Percentiles rank a stretch among this genome's conserved stretches.
These are phyloP conservation scores for Glomus cerebriforme DNA, from an alignment of 192 early-diverging fungal genomes.

Conservation along the genomic window DNA sequence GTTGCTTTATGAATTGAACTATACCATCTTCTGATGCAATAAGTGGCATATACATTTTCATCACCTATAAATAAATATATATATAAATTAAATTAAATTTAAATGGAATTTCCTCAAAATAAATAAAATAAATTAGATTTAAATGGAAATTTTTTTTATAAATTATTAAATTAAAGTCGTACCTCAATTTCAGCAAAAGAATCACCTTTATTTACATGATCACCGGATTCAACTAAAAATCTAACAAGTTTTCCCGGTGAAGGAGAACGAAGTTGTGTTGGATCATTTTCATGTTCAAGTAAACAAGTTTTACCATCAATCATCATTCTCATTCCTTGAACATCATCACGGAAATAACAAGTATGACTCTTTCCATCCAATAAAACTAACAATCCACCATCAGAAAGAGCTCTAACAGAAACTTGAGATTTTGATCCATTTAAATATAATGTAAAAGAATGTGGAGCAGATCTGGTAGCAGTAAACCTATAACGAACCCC, in stretches of 20 bases:
- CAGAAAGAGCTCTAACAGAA: constrained; percentile 81
- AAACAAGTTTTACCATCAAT: constrained; percentile 90
- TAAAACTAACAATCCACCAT: constrained; percentile 89
- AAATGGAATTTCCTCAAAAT: neutral
- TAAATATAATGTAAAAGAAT: constrained; percentile 76
- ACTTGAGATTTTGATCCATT: constrained; percentile 85
- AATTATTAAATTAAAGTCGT: neutral
- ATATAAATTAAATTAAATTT: neutral
- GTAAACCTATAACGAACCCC: constrained; percentile 90
- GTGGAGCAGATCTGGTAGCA: constrained; percentile 77
- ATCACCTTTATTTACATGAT: constrained; percentile 85
- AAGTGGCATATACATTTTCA: constrained; percentile 99
- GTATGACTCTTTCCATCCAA: constrained; percentile 91
- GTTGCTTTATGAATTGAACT: constrained; percentile 86
- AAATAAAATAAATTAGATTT: neutral
- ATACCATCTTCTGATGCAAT: constrained; percentile 88
- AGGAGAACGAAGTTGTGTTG: constrained; percentile 92
- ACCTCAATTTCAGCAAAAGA: constrained; percentile 98
- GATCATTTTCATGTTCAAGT: constrained; percentile 96
- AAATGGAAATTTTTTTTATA: neutral
- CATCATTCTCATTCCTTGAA: constrained; percentile 83
- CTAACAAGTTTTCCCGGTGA: constrained; percentile 97
- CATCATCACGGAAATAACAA: constrained; percentile 89
- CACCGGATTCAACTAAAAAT: constrained; percentile 90
- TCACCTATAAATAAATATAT: constrained; percentile 56